Percentiles rank a stretch among this genome's conserved stretches.
phyloP scores from a whole-genome alignment of 805 yeast genomes.

The Debaryomyces castellii region DNA sequence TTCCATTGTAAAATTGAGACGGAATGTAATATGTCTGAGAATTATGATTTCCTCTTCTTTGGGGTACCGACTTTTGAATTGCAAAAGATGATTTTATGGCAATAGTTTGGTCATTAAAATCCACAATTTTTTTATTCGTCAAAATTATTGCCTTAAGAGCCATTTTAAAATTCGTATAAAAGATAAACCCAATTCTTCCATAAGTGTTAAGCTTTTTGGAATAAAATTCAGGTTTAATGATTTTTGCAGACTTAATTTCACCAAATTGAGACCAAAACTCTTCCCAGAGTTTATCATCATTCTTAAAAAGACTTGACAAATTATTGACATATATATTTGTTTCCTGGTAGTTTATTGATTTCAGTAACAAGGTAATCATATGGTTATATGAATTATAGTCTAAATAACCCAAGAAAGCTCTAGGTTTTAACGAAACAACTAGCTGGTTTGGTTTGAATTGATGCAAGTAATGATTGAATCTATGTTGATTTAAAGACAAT shows the following conservation, averaged over 20 bases:
- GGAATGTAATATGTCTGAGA: conserved; percentile 5
- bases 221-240: conserved; percentile 42
- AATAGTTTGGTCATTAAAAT: conserved; percentile 18
- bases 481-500: conserved; percentile 35
- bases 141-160: conserved; percentile 62
- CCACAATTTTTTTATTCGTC: conserved; percentile 46
- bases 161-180: conserved; percentile 54
- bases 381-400: conserved; percentile 8
- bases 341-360: conserved; percentile 49
- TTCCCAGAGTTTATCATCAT: conserved; percentile 47
- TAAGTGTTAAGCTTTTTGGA: conserved; percentile 12
- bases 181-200: conserved; percentile 60
- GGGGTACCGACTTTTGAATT: conserved; percentile 26
- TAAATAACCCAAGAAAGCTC: conserved; percentile 6
- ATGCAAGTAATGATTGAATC: conserved; percentile 31
- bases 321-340: conserved; percentile 73
- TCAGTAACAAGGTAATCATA: conserved; percentile 14
- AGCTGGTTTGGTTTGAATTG: conserved; percentile 10
- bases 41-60: neutral
- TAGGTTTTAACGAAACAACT: neutral
- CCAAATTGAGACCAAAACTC: conserved; percentile 42
- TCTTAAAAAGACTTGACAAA: conserved; percentile 54
- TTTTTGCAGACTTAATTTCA: conserved; percentile 38
- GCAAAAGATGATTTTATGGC: conserved; percentile 41
- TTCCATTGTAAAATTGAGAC: conserved; percentile 4